These are phyloP conservation scores for Alliaria petiolata DNA, from an alignment of 345 rosid species.

Conservation along the genomic window DNA sequence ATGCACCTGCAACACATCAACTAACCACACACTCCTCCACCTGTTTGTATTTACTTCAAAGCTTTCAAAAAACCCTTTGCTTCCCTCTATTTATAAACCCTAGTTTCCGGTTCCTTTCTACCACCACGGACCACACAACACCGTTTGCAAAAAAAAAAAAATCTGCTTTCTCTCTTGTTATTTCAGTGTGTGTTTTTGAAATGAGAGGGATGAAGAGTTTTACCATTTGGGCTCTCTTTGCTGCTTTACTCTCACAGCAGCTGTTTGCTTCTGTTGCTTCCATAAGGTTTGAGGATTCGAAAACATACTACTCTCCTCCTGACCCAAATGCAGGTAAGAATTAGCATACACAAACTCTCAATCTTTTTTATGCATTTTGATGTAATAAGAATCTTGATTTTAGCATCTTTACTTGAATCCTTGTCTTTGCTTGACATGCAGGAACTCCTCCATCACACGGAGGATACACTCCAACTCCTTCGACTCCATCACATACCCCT, in stretches of 20 bases:
- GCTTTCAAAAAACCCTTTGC: slow-evolving; percentile 13
- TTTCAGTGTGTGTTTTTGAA: background rate
- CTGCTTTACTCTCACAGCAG: slow-evolving; percentile 45
- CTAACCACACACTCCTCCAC: slow-evolving; percentile 66
- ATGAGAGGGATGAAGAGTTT: slow-evolving; percentile 32
- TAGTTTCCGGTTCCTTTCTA: background rate
- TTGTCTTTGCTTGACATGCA: slow-evolving; percentile 26
- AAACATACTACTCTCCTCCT: slow-evolving; percentile 71
- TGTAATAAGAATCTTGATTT: slow-evolving; percentile 5
- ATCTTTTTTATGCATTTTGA: background rate
- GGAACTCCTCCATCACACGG: slow-evolving; percentile 42
- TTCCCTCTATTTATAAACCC: slow-evolving; percentile 29
- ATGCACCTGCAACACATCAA: slow-evolving; percentile 71
- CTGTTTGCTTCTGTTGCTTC: slow-evolving; percentile 41
- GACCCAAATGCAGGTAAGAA: slow-evolving; percentile 46
- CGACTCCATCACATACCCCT: slow-evolving; percentile 29
- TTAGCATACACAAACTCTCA: background rate
- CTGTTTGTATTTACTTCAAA: slow-evolving; percentile 60
- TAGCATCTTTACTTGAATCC: background rate
- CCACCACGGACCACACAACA: too few relatives aligned
- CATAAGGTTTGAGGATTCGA: slow-evolving; percentile 44
- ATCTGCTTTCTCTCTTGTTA: slow-evolving; percentile 4
- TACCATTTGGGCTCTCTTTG: slow-evolving; percentile 38
- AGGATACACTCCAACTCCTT: slow-evolving; percentile 22
- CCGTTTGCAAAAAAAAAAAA: background rate